Base-by-base conservation (phyloP, 2,329 filamentous ascomycete genomes). In the Fusarium miscanthi region DNA sequence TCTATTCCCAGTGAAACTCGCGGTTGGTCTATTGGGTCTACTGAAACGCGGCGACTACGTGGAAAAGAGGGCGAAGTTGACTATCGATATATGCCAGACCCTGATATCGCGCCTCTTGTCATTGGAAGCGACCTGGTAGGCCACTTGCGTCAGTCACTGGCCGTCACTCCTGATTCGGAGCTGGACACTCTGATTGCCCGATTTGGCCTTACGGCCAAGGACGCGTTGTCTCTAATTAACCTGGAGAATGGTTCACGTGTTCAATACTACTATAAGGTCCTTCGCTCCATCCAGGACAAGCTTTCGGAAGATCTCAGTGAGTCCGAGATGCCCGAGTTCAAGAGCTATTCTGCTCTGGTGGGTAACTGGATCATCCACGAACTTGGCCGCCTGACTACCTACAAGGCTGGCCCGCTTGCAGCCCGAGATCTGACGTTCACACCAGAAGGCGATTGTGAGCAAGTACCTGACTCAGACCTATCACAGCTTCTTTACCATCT, bases 51-150 rank as follows among this genome's bases (percentile, higher is more conserved):
- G 65, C 88, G 92, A 43, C 84, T 99, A 46, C 89, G 96, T 77
- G 94, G 94, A 31, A 99, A 99, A 81, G 96, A 98, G 81, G 96
- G 96, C 52, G 95, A 97, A 79, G 94, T 98, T 10, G 96, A 99
- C 81, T 99, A 99, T 81, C 88, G 96, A 45, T 99, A 99, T 80
- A 98, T 99, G 95, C 95, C 96, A 1, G 96, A 99, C 80, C 94
- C 96, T 9, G 96, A 99, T 79, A 86, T 99, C 19, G 88, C 89
- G 0, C 94, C 96, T 3, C 85, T 99, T 4, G 80, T 94, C 5
- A 92, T 99, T 67, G 91, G 90, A 12, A 79, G 86, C 4, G 90
- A 93, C 63, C 85, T 98, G 2, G 84, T 98, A 8, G 78, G 85
- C 9, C 85, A 91, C 70, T 85, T 98, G 19, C 83, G 82, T 25